Conservation (phyloP, 305 asterid species). For the Fraxinus baroniana region DNA sequence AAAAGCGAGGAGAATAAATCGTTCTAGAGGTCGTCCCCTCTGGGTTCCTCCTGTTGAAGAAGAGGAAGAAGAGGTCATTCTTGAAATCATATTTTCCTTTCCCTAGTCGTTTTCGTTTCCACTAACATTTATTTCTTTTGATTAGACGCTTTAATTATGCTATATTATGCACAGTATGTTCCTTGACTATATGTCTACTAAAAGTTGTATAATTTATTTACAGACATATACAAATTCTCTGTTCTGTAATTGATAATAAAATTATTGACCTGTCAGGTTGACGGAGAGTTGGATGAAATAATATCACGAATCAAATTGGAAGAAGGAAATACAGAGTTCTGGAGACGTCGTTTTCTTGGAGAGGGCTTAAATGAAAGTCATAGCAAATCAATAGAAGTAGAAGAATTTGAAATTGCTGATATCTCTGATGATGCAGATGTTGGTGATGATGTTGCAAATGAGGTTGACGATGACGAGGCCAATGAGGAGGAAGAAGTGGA, state of each 20-base stretch:
- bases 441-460: slow-evolving; percentile 50
- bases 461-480: slow-evolving; percentile 61
- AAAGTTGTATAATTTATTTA: slow-evolving; percentile 3
- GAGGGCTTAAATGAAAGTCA: slow-evolving; percentile 71
- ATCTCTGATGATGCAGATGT: slow-evolving; percentile 65
- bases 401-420: slow-evolving; percentile 51
- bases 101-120: slow-evolving; percentile 7
- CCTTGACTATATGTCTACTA: not conserved
- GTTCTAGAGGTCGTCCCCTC: slow-evolving; percentile 95
- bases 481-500: slow-evolving; percentile 81
- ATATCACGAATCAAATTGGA: slow-evolving; percentile 85
- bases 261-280: slow-evolving; percentile 48
- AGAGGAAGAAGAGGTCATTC: slow-evolving; percentile 91
- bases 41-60: slow-evolving; percentile 99
- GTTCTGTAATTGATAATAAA: slow-evolving; percentile 7
- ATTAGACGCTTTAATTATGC: slow-evolving; percentile 1
- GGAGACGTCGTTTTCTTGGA: slow-evolving; percentile 95
- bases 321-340: slow-evolving; percentile 97
- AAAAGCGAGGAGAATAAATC: slow-evolving; percentile 98
- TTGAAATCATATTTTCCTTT: slow-evolving; percentile 10
- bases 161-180: slow-evolving; percentile 1
- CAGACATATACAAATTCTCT: slow-evolving; percentile 1
- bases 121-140: slow-evolving; percentile 11
- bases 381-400: slow-evolving; percentile 54
- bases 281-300: slow-evolving; percentile 88